Conservation (phyloP, 2,329 filamentous ascomycete species). For the Diaporthe citrichinensis region DNA sequence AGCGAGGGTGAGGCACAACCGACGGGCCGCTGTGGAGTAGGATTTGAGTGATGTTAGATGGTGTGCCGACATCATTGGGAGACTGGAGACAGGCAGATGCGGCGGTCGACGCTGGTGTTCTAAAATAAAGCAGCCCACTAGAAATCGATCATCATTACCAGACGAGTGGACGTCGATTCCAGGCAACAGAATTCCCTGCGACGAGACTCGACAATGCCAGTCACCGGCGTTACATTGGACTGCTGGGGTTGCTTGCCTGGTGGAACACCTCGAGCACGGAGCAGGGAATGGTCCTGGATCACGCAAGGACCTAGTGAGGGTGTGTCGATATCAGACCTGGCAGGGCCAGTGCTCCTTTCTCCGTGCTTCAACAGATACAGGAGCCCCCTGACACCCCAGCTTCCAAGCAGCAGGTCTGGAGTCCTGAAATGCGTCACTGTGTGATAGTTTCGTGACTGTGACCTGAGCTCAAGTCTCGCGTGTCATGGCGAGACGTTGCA, state of each 20-base stretch:
- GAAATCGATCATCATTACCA: not conserved
- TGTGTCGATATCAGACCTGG: conserved; percentile 4
- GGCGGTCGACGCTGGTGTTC: not conserved
- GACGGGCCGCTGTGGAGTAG: conserved; percentile 7
- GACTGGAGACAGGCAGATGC: not conserved
- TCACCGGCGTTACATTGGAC: not conserved
- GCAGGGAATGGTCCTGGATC: not conserved
- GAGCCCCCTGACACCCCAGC: not conserved
- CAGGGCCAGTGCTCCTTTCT: not conserved
- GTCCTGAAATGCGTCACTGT: not conserved
- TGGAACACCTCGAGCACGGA: conserved; percentile 1
- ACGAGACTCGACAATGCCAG: conserved; percentile 19
- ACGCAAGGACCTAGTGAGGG: not conserved
- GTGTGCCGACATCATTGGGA: not conserved
- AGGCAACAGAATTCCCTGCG: conserved; percentile 35
- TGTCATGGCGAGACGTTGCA: not conserved
- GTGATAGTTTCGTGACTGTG: not conserved
- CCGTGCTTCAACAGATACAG: too few species aligned
- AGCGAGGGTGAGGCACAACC: conserved; percentile 7
- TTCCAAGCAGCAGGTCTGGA: too few species aligned
- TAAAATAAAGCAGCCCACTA: conserved; percentile 1
- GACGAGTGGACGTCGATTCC: conserved; percentile 9
- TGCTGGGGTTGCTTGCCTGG: not conserved
- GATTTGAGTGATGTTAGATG: conserved; percentile 11
- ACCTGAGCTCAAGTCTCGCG: not conserved